phyloP scores from a whole-genome alignment of 257 asterid species.

The Paulownia fortunei region DNA sequence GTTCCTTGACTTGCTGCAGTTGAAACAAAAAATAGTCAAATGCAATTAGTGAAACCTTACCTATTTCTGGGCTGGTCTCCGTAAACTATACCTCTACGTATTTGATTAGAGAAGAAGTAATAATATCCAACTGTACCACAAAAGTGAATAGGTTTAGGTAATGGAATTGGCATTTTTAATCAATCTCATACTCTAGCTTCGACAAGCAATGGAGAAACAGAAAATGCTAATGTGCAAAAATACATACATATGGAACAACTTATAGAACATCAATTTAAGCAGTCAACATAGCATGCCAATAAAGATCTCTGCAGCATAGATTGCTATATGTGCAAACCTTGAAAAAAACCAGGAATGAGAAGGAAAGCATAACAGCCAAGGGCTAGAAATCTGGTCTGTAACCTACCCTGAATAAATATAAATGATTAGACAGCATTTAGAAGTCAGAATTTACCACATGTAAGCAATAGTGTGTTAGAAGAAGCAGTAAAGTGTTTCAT shows the following conservation, averaged over 20 bases:
- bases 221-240: not conserved
- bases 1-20: not conserved
- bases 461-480: slow-evolving; percentile 1
- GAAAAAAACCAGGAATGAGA: slow-evolving; percentile 81
- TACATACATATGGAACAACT: not conserved
- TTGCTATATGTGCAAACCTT: slow-evolving; percentile 51
- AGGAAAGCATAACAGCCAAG: slow-evolving; percentile 80
- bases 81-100: slow-evolving; percentile 36
- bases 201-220: not conserved
- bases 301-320: slow-evolving; percentile 11
- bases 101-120: slow-evolving; percentile 39
- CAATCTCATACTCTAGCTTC: not conserved
- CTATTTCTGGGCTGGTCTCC: slow-evolving; percentile 39
- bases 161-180: not conserved
- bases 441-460: not conserved
- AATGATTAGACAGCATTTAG: slow-evolving; percentile 10
- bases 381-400: slow-evolving; percentile 76
- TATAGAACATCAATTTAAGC: not conserved
- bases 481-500: not conserved
- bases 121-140: slow-evolving; percentile 35
- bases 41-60: slow-evolving; percentile 28
- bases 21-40: not conserved
- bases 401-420: slow-evolving; percentile 79
- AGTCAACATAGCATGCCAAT: slow-evolving; percentile 6
- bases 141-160: not conserved